Conservation (phyloP, 768 basidiomycete species). For the Lactifluus pinguis region DNA sequence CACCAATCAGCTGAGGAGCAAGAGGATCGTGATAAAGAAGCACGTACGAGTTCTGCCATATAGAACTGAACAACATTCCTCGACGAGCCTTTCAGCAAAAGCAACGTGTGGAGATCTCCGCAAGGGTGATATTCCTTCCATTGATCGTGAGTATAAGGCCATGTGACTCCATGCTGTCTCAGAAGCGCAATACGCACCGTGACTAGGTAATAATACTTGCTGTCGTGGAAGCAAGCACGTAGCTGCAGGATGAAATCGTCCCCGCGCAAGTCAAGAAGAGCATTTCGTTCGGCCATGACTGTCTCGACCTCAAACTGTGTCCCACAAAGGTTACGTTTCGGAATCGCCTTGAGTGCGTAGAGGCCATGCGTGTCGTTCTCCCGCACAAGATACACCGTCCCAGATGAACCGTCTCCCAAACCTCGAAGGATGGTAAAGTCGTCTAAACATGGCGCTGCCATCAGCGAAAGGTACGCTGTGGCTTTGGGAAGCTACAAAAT, state of each 20-base stretch:
- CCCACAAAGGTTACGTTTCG: conserved; percentile 1
- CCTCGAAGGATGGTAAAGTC: conserved; percentile 7
- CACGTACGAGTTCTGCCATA: conserved; percentile 14
- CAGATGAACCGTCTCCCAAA: conserved; percentile 14
- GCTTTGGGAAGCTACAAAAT: conserved; percentile 1
- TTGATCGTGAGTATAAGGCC: background rate
- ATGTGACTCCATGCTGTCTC: too few species aligned
- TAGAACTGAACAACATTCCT: conserved; percentile 10
- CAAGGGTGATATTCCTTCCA: conserved; percentile 13
- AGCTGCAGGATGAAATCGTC: conserved; percentile 14
- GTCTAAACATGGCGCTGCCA: conserved; percentile 4
- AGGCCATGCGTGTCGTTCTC: conserved; percentile 8
- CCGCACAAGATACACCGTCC: conserved; percentile 4
- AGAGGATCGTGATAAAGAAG: background rate
- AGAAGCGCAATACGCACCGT: background rate
- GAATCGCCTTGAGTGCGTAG: conserved; percentile 15
- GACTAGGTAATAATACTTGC: conserved; percentile 7
- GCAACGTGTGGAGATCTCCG: conserved; percentile 11
- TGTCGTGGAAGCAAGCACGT: conserved; percentile 15
- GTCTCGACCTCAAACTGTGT: background rate
- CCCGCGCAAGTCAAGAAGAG: conserved; percentile 11
- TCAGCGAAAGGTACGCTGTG: conserved; percentile 4
- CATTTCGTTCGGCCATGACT: conserved; percentile 8
- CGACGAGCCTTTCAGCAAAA: conserved; percentile 5
- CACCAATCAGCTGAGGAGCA: background rate